Conservation (phyloP, 2,329 filamentous ascomycete species). For the Cryphonectria carpinicola region DNA sequence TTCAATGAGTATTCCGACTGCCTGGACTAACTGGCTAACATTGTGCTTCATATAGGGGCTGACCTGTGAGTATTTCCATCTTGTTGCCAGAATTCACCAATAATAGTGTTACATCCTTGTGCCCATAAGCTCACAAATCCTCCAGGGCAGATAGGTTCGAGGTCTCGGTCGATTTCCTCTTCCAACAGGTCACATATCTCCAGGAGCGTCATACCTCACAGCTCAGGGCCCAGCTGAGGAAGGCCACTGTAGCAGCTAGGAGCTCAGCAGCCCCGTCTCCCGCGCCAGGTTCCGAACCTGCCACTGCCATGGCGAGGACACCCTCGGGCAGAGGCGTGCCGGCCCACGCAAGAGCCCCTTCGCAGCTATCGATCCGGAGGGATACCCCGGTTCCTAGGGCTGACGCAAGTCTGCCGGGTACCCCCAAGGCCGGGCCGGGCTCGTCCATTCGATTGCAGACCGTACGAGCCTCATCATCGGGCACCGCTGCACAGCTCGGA, state of each 20-base stretch:
- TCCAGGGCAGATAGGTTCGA: slow-evolving; percentile 74
- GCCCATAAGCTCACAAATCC: slow-evolving; percentile 22
- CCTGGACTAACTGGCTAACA: background rate
- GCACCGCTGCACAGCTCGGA: slow-evolving; percentile 42
- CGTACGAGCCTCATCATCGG: slow-evolving; percentile 53
- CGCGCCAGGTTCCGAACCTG: slow-evolving; percentile 53
- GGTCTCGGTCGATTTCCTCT: slow-evolving; percentile 83
- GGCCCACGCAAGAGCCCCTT: slow-evolving; percentile 51
- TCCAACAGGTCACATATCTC: slow-evolving; percentile 92
- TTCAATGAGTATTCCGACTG: slow-evolving; percentile 3
- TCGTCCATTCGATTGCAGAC: slow-evolving; percentile 46
- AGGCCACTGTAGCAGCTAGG: slow-evolving; percentile 61
- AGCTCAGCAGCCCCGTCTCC: slow-evolving; percentile 61
- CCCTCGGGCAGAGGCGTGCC: slow-evolving; percentile 42
- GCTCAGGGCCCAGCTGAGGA: slow-evolving; percentile 87
- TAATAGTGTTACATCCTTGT: slow-evolving; percentile 23
- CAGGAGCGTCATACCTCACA: slow-evolving; percentile 87
- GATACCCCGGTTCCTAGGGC: slow-evolving; percentile 58
- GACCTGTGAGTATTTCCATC: slow-evolving; percentile 62
- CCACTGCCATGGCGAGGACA: slow-evolving; percentile 51
- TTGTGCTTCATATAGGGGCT: slow-evolving; percentile 62
- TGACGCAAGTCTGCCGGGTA: slow-evolving; percentile 50
- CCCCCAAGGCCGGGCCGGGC: slow-evolving; percentile 42
- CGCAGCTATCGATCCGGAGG: slow-evolving; percentile 59
- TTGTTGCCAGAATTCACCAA: slow-evolving; percentile 19